Evolutionary conservation across 1,284 basidiomycete species (phyloP).

Genomic region (Gymnopus androsaceus): DNA sequence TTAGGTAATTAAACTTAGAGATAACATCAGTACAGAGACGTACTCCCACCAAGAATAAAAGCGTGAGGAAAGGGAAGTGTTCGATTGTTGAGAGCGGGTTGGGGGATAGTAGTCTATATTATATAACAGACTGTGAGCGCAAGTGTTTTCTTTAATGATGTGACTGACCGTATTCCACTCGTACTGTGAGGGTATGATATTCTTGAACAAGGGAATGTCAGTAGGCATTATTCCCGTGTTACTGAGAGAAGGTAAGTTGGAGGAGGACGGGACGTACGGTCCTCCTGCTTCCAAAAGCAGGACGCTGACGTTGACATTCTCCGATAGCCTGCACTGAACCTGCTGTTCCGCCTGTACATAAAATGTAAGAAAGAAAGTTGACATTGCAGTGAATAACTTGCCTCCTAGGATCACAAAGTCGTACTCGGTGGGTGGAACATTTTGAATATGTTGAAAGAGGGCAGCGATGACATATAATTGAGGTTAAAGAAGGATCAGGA

Average conservation of each 20-base stretch:
- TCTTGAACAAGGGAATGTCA: conserved; percentile 4
- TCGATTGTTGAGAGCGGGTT: conserved; percentile 20
- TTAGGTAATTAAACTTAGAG: too few species aligned
- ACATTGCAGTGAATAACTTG: neutral
- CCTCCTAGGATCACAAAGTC: conserved; percentile 7
- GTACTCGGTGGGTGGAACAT: conserved; percentile 1
- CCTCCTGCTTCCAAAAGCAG: conserved; percentile 15
- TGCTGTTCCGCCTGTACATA: conserved; percentile 4
- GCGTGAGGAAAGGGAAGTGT: conserved; percentile 22
- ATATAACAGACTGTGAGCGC: too few species aligned
- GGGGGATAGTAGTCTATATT: conserved; percentile 24
- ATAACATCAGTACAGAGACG: conserved; percentile 9
- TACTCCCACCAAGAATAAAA: conserved; percentile 26
- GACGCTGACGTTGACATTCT: conserved; percentile 6
- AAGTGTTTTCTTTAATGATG: too few species aligned
- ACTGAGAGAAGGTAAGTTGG: neutral
- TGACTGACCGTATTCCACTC: too few species aligned
- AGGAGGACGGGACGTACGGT: neutral
- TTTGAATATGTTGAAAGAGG: neutral
- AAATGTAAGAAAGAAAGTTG: neutral
- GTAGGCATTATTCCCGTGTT: conserved; percentile 6
- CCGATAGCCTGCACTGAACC: conserved; percentile 10
- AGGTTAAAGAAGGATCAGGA: neutral
- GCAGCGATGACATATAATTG: neutral
- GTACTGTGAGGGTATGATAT: conserved; percentile 1